These are phyloP conservation scores for Polytolypa hystricis DNA, from an alignment of 2,329 filamentous ascomycete species.

Conservation along the genomic window DNA sequence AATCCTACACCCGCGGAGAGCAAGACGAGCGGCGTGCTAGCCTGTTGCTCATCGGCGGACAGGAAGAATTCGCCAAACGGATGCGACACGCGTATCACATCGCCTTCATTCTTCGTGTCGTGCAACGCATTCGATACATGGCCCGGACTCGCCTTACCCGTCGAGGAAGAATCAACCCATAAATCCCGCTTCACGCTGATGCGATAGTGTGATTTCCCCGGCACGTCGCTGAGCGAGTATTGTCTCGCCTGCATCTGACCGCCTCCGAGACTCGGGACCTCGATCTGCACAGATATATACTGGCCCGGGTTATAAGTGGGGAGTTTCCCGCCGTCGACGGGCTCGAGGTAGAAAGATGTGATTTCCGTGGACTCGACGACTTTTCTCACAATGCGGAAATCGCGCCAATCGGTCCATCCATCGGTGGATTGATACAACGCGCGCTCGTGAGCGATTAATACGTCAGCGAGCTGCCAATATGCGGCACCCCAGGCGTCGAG, in stretches of 20 bases:
- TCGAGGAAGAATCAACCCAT: constrained; percentile 30
- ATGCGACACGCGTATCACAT: constrained; percentile 50
- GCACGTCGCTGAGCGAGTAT: constrained; percentile 54
- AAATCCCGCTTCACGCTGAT: constrained; percentile 55
- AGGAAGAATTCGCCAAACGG: constrained; percentile 49
- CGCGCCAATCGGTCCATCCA: constrained; percentile 52
- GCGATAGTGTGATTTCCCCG: constrained; percentile 45
- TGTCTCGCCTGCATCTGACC: constrained; percentile 55
- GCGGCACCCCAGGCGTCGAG: constrained; percentile 57
- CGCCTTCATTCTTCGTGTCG: constrained; percentile 46
- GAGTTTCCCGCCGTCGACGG: constrained; percentile 45
- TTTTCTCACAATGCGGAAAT: constrained; percentile 53
- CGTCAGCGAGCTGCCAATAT: constrained; percentile 58
- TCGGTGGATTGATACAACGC: constrained; percentile 42
- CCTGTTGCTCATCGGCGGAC: constrained; percentile 23
- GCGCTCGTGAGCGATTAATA: constrained; percentile 55
- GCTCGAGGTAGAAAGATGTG: constrained; percentile 52
- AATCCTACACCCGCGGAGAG: constrained; percentile 49
- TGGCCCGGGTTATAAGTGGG: constrained; percentile 55
- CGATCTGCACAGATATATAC: constrained; percentile 51
- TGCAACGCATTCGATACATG: constrained; percentile 56
- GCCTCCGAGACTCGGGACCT: constrained; percentile 44
- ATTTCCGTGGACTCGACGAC: constrained; percentile 56
- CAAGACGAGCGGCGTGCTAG: constrained; percentile 39
- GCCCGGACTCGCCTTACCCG: constrained; percentile 38